Base-by-base conservation (phyloP, 257 asterid genomes). In the Lycium ferocissimum region DNA sequence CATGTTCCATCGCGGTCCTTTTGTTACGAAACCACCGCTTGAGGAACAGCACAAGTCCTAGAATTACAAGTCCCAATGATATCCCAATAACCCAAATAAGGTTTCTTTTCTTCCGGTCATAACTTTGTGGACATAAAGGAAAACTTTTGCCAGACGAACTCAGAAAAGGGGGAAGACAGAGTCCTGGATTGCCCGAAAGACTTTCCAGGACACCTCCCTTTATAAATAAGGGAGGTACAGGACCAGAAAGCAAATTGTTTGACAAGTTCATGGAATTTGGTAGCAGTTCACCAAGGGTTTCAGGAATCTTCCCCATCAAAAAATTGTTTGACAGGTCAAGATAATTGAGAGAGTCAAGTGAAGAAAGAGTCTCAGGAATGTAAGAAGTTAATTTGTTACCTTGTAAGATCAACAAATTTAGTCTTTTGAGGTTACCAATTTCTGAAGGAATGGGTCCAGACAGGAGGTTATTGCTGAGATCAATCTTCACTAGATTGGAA, bases 241-340 rank as follows among this genome's bases (percentile, higher is more conserved):
- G 90, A 63, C 99, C 99, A 0, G 98, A 88, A 47, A 96, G 94
- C 56, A 84, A 85, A 70, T 96, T 96, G 86, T 92, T 83, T 12
- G 99, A 96, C 70, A 96, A 92, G 85, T 96, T 93, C 82, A 96
- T 76, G 18, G 98, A 94, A 86, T 91, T 92, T 3, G 98, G 98
- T 37, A 96, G 73, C 83, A 96, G 82, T 7, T 80, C 53, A 40
- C 84, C 72, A 0, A 96, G 89, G 8, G 86, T 89, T 49, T 87
- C 90, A 0, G 99, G 98, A 88, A 96, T 85, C 0, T 81, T 69
- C 22, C 99, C 99, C 0, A 84, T 90, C 45, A 96, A 79, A 8
- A 69, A 87, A 54, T 94, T 96, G 26, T 88, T 80, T 1, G 98
- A 96, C 20, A 96, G 87, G 86, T 96, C 99, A 71, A 96, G 98